These are phyloP conservation scores for Rhodotorula babjevae DNA, from an alignment of 768 basidiomycete genomes.

Conservation along the genomic window DNA sequence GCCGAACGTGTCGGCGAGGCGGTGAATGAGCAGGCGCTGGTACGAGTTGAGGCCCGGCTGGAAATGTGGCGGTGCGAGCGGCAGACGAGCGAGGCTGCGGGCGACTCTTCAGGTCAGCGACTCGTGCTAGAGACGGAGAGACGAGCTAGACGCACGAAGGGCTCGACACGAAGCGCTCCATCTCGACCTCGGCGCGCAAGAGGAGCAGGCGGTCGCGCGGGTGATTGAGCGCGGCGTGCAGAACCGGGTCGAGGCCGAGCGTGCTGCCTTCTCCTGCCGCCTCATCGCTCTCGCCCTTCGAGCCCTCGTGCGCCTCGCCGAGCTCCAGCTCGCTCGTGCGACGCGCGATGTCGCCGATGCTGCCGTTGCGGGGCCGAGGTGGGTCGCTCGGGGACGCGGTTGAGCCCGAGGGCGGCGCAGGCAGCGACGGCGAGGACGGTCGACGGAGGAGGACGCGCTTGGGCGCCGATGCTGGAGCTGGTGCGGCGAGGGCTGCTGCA, in stretches of 20 bases:
- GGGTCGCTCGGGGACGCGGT: not conserved
- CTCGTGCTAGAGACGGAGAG: not conserved
- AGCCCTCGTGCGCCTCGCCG: not conserved
- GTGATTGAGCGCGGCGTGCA: constrained; percentile 16
- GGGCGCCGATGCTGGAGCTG: too few relatives aligned
- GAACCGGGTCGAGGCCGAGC: constrained; percentile 15
- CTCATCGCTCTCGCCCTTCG: rapidly evolving
- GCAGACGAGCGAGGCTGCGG: constrained; percentile 18
- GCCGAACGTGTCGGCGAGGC: constrained; percentile 40
- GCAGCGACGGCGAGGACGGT: not conserved
- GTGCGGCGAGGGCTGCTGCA: not conserved
- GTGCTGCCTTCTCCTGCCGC: not conserved
- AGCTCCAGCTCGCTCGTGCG: not conserved
- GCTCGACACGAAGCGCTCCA: constrained; percentile 30
- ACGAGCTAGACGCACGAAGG: constrained; percentile 1
- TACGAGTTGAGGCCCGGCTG: constrained; percentile 40
- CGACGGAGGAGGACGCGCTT: constrained; percentile 6
- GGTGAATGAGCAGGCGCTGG: constrained; percentile 41
- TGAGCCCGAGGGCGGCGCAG: not conserved
- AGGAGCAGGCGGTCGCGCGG: constrained; percentile 31
- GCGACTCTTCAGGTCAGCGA: not conserved
- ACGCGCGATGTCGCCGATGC: too few relatives aligned
- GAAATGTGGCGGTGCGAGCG: constrained; percentile 35
- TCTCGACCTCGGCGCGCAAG: constrained; percentile 33
- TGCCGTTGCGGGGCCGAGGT: not conserved